Evolutionary conservation across 2,329 filamentous ascomycete species (phyloP), one percentile per base, ranked within the genome.

Genomic region (Exophiala sideris): DNA sequence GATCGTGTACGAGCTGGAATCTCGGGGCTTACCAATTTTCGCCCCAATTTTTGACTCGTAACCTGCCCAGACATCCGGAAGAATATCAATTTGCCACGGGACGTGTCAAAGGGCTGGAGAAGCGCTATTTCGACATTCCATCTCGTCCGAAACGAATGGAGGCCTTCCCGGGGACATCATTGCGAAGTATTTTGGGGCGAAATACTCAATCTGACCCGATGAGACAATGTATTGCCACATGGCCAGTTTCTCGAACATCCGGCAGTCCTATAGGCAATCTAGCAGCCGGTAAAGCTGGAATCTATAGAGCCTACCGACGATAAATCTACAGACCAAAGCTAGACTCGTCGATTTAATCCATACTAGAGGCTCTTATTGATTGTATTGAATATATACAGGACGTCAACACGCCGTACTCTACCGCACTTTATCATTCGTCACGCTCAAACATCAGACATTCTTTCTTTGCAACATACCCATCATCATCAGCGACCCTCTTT

Each of bases 1-100:
- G 71, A 76, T 90, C 1, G 86, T 90, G 0, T 87, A 84, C 66
- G 84, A 79, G 6, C 71, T 91, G 46, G 85, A 89, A 70, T 77
- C 75, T 34, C 76, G 84, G 51, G 85, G 86, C 0, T 69, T 89
- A 6, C 77, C 82, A 2, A 85, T 86, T 8, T 90, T 80, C 70
- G 87, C 87, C 4, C 85, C 87, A 6, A 88, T 91, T 62, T 91
- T 85, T 73, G 88, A 91, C 70, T 83, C 80, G 9, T 41, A 41
- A 16, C 16, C 16, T 16, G 5, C 16, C n/a, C 5, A 41, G 11
- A 8, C 4, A 16, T 41, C 21, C 16, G 11, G 12, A 41, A 3
- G 39, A 4, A 41, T 41, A 41, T 41, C 5, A 8, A 41, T 20
- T 41, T 41, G 12, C 39, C 16, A 41, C 4, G 35, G 39, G n/a